phyloP scores from a whole-genome alignment of 2,329 filamentous ascomycete species.

The Exophiala dermatitidis region DNA sequence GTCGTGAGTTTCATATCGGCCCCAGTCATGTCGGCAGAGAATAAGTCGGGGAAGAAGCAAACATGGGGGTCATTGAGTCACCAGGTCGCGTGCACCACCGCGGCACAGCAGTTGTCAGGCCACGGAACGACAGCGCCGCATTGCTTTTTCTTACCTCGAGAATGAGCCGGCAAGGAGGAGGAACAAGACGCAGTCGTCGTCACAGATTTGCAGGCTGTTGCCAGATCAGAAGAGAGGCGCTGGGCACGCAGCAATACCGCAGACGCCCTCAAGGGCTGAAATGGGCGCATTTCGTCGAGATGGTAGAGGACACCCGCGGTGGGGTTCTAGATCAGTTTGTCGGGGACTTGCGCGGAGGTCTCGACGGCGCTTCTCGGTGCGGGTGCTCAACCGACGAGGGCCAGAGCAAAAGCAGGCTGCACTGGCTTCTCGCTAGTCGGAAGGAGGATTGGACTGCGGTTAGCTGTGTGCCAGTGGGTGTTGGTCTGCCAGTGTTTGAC shows the following conservation, averaged over 20 bases:
- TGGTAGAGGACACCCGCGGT: not conserved
- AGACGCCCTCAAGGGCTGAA: conserved; percentile 11
- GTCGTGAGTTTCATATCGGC: conserved; percentile 3
- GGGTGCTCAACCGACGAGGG: too few relatives aligned
- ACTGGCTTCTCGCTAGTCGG: too few relatives aligned
- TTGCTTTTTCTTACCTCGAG: conserved; percentile 19
- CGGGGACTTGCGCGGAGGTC: too few relatives aligned
- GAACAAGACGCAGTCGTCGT: conserved; percentile 2
- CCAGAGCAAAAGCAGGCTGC: too few relatives aligned
- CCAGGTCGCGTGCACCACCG: conserved; percentile 2
- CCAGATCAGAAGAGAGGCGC: conserved; percentile 21
- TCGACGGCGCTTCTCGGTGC: too few relatives aligned
- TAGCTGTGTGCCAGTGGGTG: too few relatives aligned
- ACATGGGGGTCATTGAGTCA: conserved; percentile 15
- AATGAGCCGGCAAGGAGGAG: conserved; percentile 3
- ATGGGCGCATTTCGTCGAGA: conserved; percentile 5
- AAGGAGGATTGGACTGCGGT: too few relatives aligned
- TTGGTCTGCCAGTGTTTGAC: too few relatives aligned
- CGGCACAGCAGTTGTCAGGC: conserved; percentile 1
- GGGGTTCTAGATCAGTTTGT: not conserved
- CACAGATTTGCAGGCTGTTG: conserved; percentile 14
- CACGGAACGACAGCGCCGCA: not conserved
- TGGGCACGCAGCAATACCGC: conserved; percentile 20
- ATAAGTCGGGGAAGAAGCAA: conserved; percentile 20
- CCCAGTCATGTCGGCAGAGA: conserved; percentile 3